These are phyloP conservation scores for Trichophyton equinum DNA, from an alignment of 2,329 filamentous ascomycete species.

Conservation along the genomic window DNA sequence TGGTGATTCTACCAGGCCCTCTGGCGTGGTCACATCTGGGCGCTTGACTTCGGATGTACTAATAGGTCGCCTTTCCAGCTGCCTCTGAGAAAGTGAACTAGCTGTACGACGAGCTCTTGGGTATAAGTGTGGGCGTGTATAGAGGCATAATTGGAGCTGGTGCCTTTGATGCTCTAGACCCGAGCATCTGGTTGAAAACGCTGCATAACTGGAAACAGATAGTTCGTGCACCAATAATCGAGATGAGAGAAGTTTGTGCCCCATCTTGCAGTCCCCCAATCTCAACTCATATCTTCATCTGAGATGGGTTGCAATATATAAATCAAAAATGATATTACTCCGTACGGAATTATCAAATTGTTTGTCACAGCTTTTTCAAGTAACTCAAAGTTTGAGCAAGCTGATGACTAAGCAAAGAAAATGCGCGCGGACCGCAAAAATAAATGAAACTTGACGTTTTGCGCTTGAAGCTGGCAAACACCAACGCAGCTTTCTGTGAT, in stretches of 20 bases:
- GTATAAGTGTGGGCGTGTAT: neutral
- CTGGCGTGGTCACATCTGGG: neutral
- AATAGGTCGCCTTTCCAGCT: neutral
- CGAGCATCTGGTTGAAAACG: neutral
- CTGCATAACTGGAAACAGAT: too few relatives aligned
- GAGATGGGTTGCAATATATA: neutral
- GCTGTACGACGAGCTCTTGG: neutral
- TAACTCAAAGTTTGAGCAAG: neutral
- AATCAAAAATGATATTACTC: neutral
- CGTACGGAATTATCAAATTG: neutral
- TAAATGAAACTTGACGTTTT: neutral
- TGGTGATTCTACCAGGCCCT: constrained; percentile 8
- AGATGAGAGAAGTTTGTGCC: too few relatives aligned
- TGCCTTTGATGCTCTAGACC: neutral
- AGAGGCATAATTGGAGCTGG: neutral
- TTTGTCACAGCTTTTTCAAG: neutral
- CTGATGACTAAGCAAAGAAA: neutral
- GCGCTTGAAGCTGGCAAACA: neutral
- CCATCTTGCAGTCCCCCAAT: too few relatives aligned
- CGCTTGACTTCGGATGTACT: neutral
- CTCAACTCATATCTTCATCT: too few relatives aligned
- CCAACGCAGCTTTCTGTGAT: neutral
- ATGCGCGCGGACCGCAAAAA: neutral
- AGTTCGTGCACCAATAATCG: too few relatives aligned
- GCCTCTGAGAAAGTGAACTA: neutral